Conservation (phyloP, 2,329 filamentous ascomycete genomes). For the Didymella sp. region DNA sequence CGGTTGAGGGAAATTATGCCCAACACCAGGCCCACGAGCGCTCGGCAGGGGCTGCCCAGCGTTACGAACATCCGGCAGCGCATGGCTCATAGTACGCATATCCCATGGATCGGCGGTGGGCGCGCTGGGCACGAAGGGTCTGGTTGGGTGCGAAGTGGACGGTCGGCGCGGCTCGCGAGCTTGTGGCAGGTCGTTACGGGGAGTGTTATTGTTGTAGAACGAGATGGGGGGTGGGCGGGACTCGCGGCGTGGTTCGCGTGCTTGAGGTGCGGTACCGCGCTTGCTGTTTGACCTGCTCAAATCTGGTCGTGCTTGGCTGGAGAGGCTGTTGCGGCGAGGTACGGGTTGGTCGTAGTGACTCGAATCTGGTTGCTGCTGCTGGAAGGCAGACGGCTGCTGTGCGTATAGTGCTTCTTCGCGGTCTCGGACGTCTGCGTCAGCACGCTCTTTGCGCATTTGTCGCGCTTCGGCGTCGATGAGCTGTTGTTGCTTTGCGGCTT, state of each 20-base stretch:
- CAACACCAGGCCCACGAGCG: slow-evolving; percentile 8
- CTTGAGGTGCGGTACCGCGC: background rate
- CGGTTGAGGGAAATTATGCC: slow-evolving; percentile 16
- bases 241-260: background rate
- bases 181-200: background rate
- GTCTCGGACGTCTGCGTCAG: slow-evolving; percentile 33
- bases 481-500: slow-evolving; percentile 25
- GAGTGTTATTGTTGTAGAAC: background rate
- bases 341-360: slow-evolving; percentile 36
- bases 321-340: background rate
- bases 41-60: slow-evolving; percentile 19
- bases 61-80: slow-evolving; percentile 22
- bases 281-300: background rate
- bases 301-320: background rate
- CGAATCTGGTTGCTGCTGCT: slow-evolving; percentile 33
- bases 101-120: slow-evolving; percentile 35
- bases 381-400: slow-evolving; percentile 15
- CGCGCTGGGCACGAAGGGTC: slow-evolving; percentile 21
- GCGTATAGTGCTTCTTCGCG: slow-evolving; percentile 32
- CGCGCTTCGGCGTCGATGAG: slow-evolving; percentile 31
- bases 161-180: slow-evolving; percentile 3
- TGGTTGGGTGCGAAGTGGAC: slow-evolving; percentile 1
- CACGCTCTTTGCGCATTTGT: slow-evolving; percentile 35
- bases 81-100: slow-evolving; percentile 25
- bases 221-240: background rate